Evolutionary conservation across 2,329 filamentous ascomycete genomes (phyloP), one percentile per base, ranked within the genome.

Genomic region (Cytospora schulzeri): DNA sequence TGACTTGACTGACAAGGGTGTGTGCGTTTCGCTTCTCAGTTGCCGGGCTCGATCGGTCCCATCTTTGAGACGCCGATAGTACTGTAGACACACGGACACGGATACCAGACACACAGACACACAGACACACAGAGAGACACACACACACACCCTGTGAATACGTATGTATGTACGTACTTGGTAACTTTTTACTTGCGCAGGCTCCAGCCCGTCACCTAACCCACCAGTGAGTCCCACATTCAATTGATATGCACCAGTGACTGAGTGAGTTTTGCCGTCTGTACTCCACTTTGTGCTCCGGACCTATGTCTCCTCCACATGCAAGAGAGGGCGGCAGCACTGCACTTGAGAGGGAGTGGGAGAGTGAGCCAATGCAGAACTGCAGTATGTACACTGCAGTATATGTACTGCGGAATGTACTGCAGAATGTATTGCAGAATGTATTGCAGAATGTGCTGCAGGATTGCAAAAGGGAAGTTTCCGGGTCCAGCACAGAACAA

Each of bases 1-100:
- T 50, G n/a, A n/a, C n/a, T n/a, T n/a, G n/a, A n/a, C n/a, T n/a
- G 56, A 56, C 57, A 29, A 60, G 57, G 57, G 62, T 64, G 53
- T 52, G 56, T 48, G 52, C 50, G 50, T 41, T 55, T 57, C 57
- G 63, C 48, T 24, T 11, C 14, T 12, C 22, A n/a, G 28, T 59
- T 59, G 57, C 60, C 41, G 31, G 38, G 55, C 60, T 41, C 29
- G 55, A 24, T 53, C 51, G 51, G 51, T 29, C 24, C 26, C 51
- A 53, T 53, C 51, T 28, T 53, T 53, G 51, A 19, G 51, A 53
- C 26, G 51, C 51, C 51, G 51, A 53, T 53, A 33, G 8, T 33
- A 33, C 29, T 31, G 29, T 31, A 31, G 29, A 31, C 29, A 52
- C 26, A 26, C 14, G 29, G 14, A 31, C 29, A 31, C 29, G 9